phyloP scores from a whole-genome alignment of 805 yeast species.

The Metschnikowia koreensis region DNA sequence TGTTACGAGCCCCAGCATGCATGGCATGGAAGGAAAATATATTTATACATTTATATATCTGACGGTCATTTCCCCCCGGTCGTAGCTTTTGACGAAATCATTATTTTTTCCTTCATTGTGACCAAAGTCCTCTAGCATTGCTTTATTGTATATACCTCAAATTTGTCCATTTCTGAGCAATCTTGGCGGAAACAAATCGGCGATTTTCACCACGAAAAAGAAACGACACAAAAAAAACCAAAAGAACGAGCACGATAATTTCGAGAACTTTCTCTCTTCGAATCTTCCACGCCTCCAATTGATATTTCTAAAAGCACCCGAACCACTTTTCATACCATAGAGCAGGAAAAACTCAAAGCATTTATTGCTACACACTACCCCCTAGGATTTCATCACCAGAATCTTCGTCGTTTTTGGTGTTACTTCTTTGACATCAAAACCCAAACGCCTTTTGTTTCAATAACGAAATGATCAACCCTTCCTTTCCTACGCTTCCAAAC shows the following conservation, averaged over 20 bases:
- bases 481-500: slow-evolving; percentile 1
- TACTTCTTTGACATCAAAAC: slow-evolving; percentile 1
- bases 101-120: too few species aligned
- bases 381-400: not conserved
- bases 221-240: not conserved
- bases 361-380: not conserved
- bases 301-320: not conserved
- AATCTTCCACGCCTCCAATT: not conserved
- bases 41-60: not conserved
- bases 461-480: slow-evolving; percentile 1
- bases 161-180: too few species aligned
- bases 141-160: too few species aligned
- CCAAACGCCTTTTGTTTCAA: not conserved
- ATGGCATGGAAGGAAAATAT: not conserved
- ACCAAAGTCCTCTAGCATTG: too few species aligned
- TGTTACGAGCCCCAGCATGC: slow-evolving; percentile 4
- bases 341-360: not conserved
- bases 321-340: not conserved
- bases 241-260: not conserved
- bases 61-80: not conserved
- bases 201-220: too few species aligned
- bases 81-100: not conserved
- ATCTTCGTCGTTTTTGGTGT: not conserved
- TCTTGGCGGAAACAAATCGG: too few species aligned
- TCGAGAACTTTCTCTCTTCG: not conserved